Evolutionary conservation across 805 yeast genomes (phyloP), one percentile per base, ranked within the genome.

Genomic region (Barnettozyma californica): DNA sequence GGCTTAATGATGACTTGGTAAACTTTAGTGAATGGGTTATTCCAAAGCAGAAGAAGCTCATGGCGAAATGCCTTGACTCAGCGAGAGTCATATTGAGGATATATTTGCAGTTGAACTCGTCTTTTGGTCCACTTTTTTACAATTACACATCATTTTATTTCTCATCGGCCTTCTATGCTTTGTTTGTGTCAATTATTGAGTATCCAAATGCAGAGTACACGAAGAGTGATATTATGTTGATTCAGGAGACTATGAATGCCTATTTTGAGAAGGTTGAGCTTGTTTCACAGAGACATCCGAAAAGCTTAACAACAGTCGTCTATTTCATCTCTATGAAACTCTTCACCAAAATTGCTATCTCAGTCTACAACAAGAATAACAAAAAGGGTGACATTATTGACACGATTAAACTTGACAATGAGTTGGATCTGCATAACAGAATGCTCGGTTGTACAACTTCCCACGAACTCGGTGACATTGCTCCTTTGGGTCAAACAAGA

Each of bases 131-230:
- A 16, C 21, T 53, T 5, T 53, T 52, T 29, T 52, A 52, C 23
- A 54, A 55, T 33, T 44, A 48, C 35, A 48, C 51, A 1, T 33
- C 51, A 0, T 58, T 54, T 46, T 56, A 49, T 11, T 61, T 55
- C 44, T 54, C 52, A 29, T 54, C 61, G 14, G 54, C 64, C 2
- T 61, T 58, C 50, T 59, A 56, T 46, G 48, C 62, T 4, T 38
- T 61, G 36, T 56, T 61, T 40, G 53, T 58, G 8, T 55, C 61
- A 19, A 37, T 52, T 5, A 33, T 59, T 11, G 65, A 60, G 26
- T 51, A 52, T 42, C 63, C 64, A 11, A 45, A 16, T 4, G 47
- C 57, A 1, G 37, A 38, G 11, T 23, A 34, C 13, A 41, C 54
- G 7, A 50, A 38, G 29, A 39, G 39, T n/a, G 63, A 60, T 34